phyloP scores from a whole-genome alignment of 2,329 filamentous ascomycete species.

The Verticillium nubilum region DNA sequence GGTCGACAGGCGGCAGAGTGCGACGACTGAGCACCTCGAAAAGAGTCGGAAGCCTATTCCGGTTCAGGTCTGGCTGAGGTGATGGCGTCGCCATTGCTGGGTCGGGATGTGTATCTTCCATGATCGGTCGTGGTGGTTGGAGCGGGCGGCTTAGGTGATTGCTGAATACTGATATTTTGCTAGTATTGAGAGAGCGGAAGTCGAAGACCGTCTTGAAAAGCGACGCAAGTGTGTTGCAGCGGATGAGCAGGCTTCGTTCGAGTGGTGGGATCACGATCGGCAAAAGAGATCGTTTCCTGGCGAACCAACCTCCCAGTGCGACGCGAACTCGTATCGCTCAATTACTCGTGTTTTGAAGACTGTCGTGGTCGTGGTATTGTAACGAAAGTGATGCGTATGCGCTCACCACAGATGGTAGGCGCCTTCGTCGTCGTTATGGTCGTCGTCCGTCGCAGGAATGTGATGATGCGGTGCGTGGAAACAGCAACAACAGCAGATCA shows the following conservation, averaged over 20 bases:
- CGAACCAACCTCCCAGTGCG: neutral
- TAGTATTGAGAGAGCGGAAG: neutral
- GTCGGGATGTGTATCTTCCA: neutral
- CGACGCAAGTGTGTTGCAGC: neutral
- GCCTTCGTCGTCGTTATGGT: neutral
- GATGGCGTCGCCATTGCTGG: slow-evolving; percentile 35
- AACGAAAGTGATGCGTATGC: neutral
- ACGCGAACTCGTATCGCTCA: neutral
- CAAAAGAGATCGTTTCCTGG: neutral
- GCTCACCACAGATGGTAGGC: neutral
- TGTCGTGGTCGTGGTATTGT: neutral
- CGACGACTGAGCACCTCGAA: slow-evolving; percentile 93
- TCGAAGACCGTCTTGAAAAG: neutral
- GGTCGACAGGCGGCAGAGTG: slow-evolving; percentile 90
- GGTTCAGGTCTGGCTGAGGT: slow-evolving; percentile 53
- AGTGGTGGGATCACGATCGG: neutral
- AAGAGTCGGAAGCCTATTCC: slow-evolving; percentile 86
- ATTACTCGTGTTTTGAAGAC: neutral
- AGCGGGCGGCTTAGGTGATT: neutral
- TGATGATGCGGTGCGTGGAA: neutral
- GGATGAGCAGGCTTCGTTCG: neutral
- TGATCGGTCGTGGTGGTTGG: neutral
- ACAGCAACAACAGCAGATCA: neutral
- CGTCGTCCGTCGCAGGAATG: neutral
- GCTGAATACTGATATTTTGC: neutral